Conservation (phyloP, 805 yeast genomes). For the Zygoascus flipseniorum region DNA sequence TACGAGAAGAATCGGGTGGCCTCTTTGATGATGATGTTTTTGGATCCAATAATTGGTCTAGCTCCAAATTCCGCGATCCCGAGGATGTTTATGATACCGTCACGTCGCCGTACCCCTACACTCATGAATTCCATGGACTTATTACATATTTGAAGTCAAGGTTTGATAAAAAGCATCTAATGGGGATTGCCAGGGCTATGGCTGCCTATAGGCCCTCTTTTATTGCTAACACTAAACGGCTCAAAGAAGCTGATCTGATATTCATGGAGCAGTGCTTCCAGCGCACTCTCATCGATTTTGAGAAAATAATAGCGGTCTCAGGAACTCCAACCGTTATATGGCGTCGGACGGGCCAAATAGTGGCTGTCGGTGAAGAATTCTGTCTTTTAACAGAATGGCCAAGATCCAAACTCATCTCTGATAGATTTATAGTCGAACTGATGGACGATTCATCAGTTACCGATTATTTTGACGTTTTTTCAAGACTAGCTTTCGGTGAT, state of each 20-base stretch:
- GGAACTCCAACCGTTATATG: constrained; percentile 78
- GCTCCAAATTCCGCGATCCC: constrained; percentile 26
- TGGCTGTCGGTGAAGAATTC: constrained; percentile 68
- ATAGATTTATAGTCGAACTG: constrained; percentile 67
- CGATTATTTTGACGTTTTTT: constrained; percentile 63
- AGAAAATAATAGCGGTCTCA: constrained; percentile 41
- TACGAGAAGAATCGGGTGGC: not conserved
- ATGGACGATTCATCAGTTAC: constrained; percentile 75
- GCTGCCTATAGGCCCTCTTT: constrained; percentile 58
- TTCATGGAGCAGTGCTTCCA: constrained; percentile 54
- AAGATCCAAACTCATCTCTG: constrained; percentile 45
- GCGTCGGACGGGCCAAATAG: constrained; percentile 82
- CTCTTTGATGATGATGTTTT: not conserved
- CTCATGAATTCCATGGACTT: constrained; percentile 53
- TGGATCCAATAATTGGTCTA: not conserved
- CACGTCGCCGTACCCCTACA: constrained; percentile 51
- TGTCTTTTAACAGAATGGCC: constrained; percentile 60
- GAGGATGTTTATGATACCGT: constrained; percentile 58
- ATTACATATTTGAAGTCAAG: constrained; percentile 46
- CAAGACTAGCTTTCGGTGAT: constrained; percentile 61
- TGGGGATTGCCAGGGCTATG: constrained; percentile 35
- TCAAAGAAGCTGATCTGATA: constrained; percentile 62
- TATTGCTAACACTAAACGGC: constrained; percentile 63
- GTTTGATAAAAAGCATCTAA: constrained; percentile 33
- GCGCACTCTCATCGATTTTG: constrained; percentile 49